These are phyloP conservation scores for Begonia masoniana DNA, from an alignment of 306 rosid genomes.

Conservation along the genomic window DNA sequence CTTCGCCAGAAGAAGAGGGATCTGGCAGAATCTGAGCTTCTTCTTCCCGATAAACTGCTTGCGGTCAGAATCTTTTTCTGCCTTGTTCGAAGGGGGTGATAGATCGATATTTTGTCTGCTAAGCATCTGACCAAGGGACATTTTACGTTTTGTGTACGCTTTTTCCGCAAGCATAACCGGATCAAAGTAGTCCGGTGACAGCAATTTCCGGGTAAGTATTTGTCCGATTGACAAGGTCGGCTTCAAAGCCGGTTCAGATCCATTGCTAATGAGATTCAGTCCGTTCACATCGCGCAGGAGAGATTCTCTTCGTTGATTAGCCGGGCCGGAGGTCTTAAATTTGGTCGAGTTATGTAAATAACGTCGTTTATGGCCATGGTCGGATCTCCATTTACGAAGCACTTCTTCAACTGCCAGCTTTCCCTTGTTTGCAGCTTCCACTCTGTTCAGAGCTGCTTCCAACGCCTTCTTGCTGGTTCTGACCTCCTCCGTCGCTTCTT, in stretches of 20 bases:
- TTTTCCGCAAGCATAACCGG: conserved; percentile 17
- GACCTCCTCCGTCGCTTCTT: conserved; percentile 73
- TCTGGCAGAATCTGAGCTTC: conserved; percentile 65
- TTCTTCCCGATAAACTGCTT: conserved; percentile 56
- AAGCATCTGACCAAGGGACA: conserved; percentile 87
- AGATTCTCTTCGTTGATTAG: conserved; percentile 36
- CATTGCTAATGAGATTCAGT: conserved; percentile 30
- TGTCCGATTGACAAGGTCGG: conserved; percentile 77
- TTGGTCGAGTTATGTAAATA: conserved; percentile 31
- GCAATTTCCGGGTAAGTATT: conserved; percentile 72
- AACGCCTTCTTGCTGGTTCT: conserved; percentile 51
- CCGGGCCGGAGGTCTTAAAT: conserved; percentile 50
- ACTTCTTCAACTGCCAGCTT: conserved; percentile 76
- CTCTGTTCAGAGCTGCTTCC: conserved; percentile 78
- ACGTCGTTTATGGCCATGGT: conserved; percentile 44
- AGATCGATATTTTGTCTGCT: conserved; percentile 46
- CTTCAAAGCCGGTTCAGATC: conserved; percentile 33
- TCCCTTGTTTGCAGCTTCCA: conserved; percentile 73
- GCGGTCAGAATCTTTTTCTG: conserved; percentile 39
- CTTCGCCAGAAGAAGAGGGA: conserved; percentile 60
- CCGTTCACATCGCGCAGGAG: conserved; percentile 38
- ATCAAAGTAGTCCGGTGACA: conserved; percentile 49
- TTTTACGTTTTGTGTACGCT: conserved; percentile 43
- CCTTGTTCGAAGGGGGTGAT: conserved; percentile 20
- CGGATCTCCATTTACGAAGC: conserved; percentile 74